These are phyloP conservation scores for Colletotrichum cereale DNA, from an alignment of 2,329 filamentous ascomycete species.

Conservation along the genomic window DNA sequence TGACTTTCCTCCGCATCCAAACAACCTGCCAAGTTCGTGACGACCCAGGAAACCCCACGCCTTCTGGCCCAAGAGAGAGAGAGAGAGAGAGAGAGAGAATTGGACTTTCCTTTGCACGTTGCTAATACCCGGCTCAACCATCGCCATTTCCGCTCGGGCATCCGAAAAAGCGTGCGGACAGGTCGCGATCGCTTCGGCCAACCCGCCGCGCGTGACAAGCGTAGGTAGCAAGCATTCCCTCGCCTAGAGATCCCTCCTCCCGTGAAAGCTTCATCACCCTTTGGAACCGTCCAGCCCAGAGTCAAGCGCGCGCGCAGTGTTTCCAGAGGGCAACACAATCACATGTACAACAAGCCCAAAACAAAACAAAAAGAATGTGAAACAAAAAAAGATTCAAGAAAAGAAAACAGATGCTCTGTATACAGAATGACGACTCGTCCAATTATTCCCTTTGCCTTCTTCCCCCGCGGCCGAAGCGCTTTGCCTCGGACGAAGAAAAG, in stretches of 20 bases:
- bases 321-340: neutral
- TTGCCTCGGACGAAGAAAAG: neutral
- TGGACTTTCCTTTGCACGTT: neutral
- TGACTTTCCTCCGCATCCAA: neutral
- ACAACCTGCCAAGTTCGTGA: neutral
- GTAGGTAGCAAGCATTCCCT: neutral
- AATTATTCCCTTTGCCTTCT: neutral
- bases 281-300: neutral
- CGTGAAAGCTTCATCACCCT: neutral
- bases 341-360: neutral
- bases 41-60: neutral
- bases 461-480: neutral
- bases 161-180: neutral
- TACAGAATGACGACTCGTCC: neutral
- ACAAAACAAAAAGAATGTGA: neutral
- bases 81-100: too few species aligned
- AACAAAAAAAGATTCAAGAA: too few species aligned
- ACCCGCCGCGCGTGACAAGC: neutral
- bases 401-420: too few species aligned
- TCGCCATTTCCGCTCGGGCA: neutral
- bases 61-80: neutral
- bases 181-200: neutral
- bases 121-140: neutral
- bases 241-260: neutral
- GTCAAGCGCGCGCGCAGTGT: neutral